A percentile compares a stretch with the other conserved stretches of the same genome.
These are phyloP conservation scores for Quercus parvula DNA, from an alignment of 306 rosid species.

Conservation along the genomic window DNA sequence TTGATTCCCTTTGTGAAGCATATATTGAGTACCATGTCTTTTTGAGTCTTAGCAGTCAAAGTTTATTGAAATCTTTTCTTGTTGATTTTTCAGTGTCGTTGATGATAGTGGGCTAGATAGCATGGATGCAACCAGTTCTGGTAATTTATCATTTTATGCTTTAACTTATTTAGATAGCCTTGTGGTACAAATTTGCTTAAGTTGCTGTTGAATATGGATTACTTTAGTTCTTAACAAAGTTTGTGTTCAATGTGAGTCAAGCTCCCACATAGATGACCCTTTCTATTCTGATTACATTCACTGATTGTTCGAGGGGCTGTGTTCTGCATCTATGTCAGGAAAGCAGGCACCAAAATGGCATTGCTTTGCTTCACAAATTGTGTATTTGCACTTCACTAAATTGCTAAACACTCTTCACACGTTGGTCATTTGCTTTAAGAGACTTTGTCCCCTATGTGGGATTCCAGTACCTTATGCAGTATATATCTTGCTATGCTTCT, in stretches of 20 bases:
- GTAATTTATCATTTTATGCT: conserved; percentile 34
- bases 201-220: background rate
- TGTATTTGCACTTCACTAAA: background rate
- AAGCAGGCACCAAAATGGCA: conserved; percentile 9
- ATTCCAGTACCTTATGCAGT: background rate
- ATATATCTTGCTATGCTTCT: background rate
- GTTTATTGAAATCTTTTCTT: conserved; percentile 13
- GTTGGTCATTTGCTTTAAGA: background rate
- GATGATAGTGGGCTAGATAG: conserved; percentile 51
- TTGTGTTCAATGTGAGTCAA: background rate
- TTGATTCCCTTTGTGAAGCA: background rate
- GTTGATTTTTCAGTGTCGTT: conserved; percentile 56
- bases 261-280: background rate
- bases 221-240: background rate
- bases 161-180: background rate
- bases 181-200: background rate
- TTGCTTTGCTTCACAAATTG: background rate
- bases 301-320: background rate
- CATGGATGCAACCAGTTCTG: conserved; percentile 42
- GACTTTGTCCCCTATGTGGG: background rate
- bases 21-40: background rate
- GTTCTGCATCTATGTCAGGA: background rate
- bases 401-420: background rate
- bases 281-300: background rate
- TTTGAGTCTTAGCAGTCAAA: conserved; percentile 7